Percentiles rank a stretch among this genome's conserved stretches.
phyloP scores from a whole-genome alignment of 352 stramenopile genomes.

The Phytophthora sp. region DNA sequence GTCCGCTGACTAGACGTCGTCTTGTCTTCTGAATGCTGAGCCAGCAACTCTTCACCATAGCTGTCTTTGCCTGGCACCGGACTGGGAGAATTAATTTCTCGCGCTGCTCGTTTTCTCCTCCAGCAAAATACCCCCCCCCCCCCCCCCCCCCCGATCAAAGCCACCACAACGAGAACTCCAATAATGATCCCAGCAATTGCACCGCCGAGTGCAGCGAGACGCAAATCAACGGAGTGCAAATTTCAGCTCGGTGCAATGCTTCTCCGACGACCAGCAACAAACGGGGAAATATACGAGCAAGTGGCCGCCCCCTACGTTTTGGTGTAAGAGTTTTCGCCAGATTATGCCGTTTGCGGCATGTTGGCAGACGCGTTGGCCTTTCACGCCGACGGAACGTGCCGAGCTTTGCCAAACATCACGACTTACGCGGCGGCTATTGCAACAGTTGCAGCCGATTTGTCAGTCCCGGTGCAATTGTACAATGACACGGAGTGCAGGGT shows the following conservation, averaged over 20 bases:
- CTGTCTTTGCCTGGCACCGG: no score
- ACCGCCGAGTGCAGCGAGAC: no score
- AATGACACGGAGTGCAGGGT: neutral
- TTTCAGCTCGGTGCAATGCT: neutral
- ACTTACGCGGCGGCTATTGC: neutral
- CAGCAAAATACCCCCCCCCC: no score
- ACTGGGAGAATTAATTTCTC: no score
- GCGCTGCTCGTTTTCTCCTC: no score
- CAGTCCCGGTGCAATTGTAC: neutral
- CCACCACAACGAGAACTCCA: no score
- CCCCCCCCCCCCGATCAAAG: no score
- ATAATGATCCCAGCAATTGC: no score
- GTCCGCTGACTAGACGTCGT: neutral
- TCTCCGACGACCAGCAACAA: constrained; percentile 1
- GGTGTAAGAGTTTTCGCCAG: neutral
- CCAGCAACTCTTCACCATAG: neutral
- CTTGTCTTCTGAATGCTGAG: neutral
- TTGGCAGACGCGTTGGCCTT: neutral
- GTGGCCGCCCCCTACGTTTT: neutral
- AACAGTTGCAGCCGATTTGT: neutral
- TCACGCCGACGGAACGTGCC: neutral
- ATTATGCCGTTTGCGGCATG: neutral
- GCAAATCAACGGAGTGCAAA: no score
- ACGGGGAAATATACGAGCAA: neutral
- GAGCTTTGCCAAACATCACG: neutral